These are phyloP conservation scores for Colletotrichum cuscutae DNA, from an alignment of 2,329 filamentous ascomycete species.

Conservation along the genomic window DNA sequence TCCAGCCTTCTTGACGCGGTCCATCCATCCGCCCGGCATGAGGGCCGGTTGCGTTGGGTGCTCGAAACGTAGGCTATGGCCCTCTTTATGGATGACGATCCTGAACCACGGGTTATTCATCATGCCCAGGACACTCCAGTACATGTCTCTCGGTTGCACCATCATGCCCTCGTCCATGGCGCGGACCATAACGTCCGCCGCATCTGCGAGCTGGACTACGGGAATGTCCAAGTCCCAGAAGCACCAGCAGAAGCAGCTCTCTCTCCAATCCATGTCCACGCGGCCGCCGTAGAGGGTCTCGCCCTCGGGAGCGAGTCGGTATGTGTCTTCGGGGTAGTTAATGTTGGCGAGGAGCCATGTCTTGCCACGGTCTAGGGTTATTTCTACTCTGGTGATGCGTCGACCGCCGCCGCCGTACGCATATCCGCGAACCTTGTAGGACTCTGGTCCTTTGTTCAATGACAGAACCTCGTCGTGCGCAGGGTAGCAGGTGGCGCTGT, in stretches of 20 bases:
- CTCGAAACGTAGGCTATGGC: conserved; percentile 75
- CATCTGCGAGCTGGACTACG: conserved; percentile 67
- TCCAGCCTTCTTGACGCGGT: conserved; percentile 83
- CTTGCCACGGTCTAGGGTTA: conserved; percentile 85
- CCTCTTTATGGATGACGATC: conserved; percentile 78
- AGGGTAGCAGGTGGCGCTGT: conserved; percentile 84
- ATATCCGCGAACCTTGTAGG: conserved; percentile 80
- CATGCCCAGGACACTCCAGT: conserved; percentile 95
- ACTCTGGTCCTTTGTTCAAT: conserved; percentile 49
- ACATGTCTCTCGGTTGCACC: conserved; percentile 90
- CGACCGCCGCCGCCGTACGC: conserved; percentile 91
- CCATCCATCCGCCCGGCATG: conserved; percentile 91
- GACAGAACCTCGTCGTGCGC: conserved; percentile 77
- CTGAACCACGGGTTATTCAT: conserved; percentile 98
- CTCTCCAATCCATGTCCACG: conserved; percentile 84
- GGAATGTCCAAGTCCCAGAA: conserved; percentile 84
- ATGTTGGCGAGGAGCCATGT: conserved; percentile 83
- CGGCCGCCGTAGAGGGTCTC: conserved; percentile 78
- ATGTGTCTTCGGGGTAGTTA: conserved; percentile 86
- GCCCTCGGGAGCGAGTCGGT: conserved; percentile 70
- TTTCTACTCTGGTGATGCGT: conserved; percentile 82
- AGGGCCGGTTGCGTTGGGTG: conserved; percentile 87
- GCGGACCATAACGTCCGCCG: conserved; percentile 81
- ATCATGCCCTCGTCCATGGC: conserved; percentile 93
- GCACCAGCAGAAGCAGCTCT: conserved; percentile 90